Evolutionary conservation across 768 basidiomycete genomes (phyloP).

Genomic region (Boletus coccyginus): DNA sequence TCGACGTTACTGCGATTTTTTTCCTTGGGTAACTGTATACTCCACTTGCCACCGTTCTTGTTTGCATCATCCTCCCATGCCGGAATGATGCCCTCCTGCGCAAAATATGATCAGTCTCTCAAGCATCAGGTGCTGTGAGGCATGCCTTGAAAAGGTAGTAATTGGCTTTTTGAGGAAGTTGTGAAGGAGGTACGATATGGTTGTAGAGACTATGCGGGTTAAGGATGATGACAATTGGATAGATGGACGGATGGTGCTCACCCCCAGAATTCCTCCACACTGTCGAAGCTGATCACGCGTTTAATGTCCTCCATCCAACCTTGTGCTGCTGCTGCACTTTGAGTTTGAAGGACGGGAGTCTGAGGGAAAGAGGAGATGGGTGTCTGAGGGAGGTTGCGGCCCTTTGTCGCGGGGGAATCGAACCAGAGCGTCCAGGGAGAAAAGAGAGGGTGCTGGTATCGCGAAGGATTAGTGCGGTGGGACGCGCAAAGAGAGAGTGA

Average conservation of each 20-base stretch:
- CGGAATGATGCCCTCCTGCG: slow-evolving; percentile 90
- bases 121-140: slow-evolving; percentile 1
- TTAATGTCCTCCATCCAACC: slow-evolving; percentile 99
- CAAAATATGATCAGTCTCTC: slow-evolving; percentile 3
- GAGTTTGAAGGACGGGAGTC: slow-evolving; percentile 71
- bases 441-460: slow-evolving; percentile 80
- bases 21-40: slow-evolving; percentile 94
- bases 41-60: slow-evolving; percentile 98
- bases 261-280: slow-evolving; percentile 99
- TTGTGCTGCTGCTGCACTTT: slow-evolving; percentile 67
- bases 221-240: slow-evolving; percentile 8
- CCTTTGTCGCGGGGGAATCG: slow-evolving; percentile 90
- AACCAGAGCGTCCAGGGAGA: slow-evolving; percentile 99
- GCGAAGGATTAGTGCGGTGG: neutral
- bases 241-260: slow-evolving; percentile 36
- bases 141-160: slow-evolving; percentile 97
- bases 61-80: slow-evolving; percentile 98
- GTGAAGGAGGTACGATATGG: slow-evolving; percentile 94
- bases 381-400: slow-evolving; percentile 83
- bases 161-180: slow-evolving; percentile 93
- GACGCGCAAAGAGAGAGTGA: slow-evolving; percentile 5
- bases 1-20: slow-evolving; percentile 85
- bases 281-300: slow-evolving; percentile 92
- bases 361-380: slow-evolving; percentile 75
- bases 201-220: slow-evolving; percentile 73